Evolutionary conservation across 1,139 yeast genomes (phyloP), one percentile per base, ranked within the genome.

Genomic region (Protomyces gravidus): DNA sequence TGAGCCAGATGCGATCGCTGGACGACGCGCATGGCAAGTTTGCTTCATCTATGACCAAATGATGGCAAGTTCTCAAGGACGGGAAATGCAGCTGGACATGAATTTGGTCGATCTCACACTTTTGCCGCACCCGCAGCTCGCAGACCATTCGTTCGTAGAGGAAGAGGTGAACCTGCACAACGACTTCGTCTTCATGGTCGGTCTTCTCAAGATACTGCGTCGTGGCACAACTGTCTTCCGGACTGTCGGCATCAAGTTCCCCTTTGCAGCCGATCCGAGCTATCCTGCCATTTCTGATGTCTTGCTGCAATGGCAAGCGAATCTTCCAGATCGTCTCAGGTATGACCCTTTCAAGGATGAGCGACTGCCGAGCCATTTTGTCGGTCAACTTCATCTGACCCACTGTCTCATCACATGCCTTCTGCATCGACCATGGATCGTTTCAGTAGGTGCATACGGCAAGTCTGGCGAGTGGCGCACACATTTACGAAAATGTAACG

Each of bases 351-450:
- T 33, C 36, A 46, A 17, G 19, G 45, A 33, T 26, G 33, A 36
- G 21, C 46, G 39, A 6, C 51, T 53, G 33, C 45, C 51, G 3
- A 45, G 46, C 11, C 58, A 53, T 25, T 53, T 53, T 27, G 51
- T 46, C n/a, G 84, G 87, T 48, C 73, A 83, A 45, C 71, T 86
- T 59, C 84, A 86, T 68, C 79, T 87, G 13, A 86, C 84, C 65
- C 87, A 87, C 71, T 86, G 86, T 71, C 82, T 87, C 47, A 75
- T 87, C 36, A 76, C 87, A 53, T 84, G 86, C 66, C 75, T 85
- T 65, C 80, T 85, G 50, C 95, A 87, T 70, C 75, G 90, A 56
- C 81, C 89, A 7, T 85, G 58, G 58, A 46, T 53, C 5, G 58
- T 53, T 13, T 53, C 58, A 7, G 47, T 33, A 2, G 58, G 58